A percentile compares a stretch with the other conserved stretches of the same genome.
Conservation (phyloP, 1,284 basidiomycete species). For the Meripilus lineatus region DNA sequence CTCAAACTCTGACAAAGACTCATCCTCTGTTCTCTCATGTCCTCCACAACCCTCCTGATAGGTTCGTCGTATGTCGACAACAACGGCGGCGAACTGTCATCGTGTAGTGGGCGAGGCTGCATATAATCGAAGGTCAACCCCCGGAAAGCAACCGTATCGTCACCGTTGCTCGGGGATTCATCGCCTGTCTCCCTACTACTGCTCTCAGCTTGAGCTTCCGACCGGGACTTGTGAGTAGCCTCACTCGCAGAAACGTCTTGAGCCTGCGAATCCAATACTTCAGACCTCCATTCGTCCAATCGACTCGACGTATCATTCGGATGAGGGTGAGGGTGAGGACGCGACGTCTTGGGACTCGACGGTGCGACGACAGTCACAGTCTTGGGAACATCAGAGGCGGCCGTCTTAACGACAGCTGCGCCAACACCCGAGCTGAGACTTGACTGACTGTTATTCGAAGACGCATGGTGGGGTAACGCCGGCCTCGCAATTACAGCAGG, state of each 20-base stretch:
- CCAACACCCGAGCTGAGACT: no score
- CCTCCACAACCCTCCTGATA: constrained; percentile 73
- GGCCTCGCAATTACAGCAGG: no score
- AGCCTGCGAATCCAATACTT: constrained; percentile 17
- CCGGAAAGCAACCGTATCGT: constrained; percentile 4
- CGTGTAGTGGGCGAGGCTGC: constrained; percentile 39
- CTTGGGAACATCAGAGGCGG: background rate
- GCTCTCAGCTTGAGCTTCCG: background rate
- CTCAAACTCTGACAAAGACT: constrained; percentile 84
- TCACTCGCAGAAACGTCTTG: background rate
- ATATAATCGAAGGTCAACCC: constrained; percentile 23
- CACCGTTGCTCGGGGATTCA: background rate
- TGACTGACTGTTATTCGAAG: no score
- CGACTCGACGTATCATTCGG: constrained; percentile 10
- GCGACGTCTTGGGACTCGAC: constrained; percentile 7
- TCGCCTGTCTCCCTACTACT: background rate
- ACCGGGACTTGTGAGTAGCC: background rate
- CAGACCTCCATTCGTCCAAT: constrained; percentile 26
- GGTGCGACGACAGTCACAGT: background rate
- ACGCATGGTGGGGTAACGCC: no score
- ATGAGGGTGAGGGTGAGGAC: background rate
- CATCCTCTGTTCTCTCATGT: constrained; percentile 91
- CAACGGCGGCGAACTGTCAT: constrained; percentile 46
- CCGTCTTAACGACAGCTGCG: no score
- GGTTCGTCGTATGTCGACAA: constrained; percentile 68